phyloP scores from a whole-genome alignment of 495 filamentous ascomycete species.

The Thermothielavioides terrestris region DNA sequence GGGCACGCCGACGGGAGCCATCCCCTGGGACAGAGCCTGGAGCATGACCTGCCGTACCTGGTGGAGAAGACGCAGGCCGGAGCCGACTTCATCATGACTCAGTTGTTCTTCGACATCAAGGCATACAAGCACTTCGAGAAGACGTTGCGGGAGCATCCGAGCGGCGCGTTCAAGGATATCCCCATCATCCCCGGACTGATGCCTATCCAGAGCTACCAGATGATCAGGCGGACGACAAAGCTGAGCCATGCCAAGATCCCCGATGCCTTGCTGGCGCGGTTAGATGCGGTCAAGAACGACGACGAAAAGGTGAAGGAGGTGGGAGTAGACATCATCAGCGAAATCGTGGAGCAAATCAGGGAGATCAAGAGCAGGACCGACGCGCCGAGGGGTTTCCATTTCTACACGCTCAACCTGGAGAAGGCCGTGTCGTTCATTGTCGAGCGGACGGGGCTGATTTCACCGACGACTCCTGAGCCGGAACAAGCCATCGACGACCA shows the following conservation, averaged over 20 bases:
- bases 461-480: constrained; percentile 39
- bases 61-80: constrained; percentile 87
- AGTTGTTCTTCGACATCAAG: constrained; percentile 85
- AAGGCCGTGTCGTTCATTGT: constrained; percentile 92
- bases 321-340: constrained; percentile 61
- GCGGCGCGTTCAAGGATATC: constrained; percentile 77
- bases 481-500: constrained; percentile 33
- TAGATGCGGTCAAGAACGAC: constrained; percentile 77
- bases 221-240: constrained; percentile 90
- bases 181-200: constrained; percentile 92
- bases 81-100: constrained; percentile 99
- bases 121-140: constrained; percentile 74
- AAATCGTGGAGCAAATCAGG: constrained; percentile 63
- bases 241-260: constrained; percentile 83
- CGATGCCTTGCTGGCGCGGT: constrained; percentile 51
- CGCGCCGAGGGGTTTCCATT: constrained; percentile 73
- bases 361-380: constrained; percentile 44
- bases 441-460: constrained; percentile 77
- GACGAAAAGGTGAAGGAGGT: constrained; percentile 83
- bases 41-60: constrained; percentile 78
- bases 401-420: constrained; percentile 94
- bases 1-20: constrained; percentile 89
- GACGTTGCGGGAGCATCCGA: constrained; percentile 69
- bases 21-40: constrained; percentile 64
- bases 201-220: constrained; percentile 96